Base-by-base conservation (phyloP, 2,329 filamentous ascomycete genomes). In the Ceratocystis variospora region DNA sequence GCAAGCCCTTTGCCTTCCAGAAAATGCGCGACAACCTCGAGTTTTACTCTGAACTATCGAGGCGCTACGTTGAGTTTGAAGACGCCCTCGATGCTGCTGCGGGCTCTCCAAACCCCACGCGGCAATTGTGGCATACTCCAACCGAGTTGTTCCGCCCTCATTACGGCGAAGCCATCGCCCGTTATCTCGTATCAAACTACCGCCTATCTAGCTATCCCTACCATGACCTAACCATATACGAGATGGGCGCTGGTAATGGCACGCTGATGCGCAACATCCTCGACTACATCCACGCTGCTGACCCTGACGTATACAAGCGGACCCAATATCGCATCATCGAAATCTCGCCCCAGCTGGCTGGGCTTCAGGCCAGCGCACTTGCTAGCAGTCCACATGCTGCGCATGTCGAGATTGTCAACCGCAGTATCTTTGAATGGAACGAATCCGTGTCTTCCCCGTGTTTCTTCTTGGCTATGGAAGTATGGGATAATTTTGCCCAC, bases 241-340 rank as follows among this genome's bases (percentile, higher is more conserved):
- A 99, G 75, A 96, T 99, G 88, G 94, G 94, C 64, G 94, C 94
- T 48, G 94, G 94, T 71, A 93, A 96, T 72, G 94, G 94, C 69
- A 99, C 95, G 0, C 83, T 99, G 73, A 99, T 99, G 94, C 82
- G 94, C 73, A 99, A 99, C 76, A 92, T 99, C 67, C 82, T 99
- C 69, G 93, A 99, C 79, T 96, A 95, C 76, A 96, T 99, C 74
- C 89, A 92, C 69, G 87, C 89, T 70, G 82, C 87, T 57, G 89
- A 97, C 72, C 90, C 92, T 0, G 88, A 92, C 70, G 93, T 99
- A 41, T 99, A 99, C 76, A 87, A 89, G 71, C 86, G 94, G 67
- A 99, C 94, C 4, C 88, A 90, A 73, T 99, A 88, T 81, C 90
- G 89, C 75, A 89, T 99, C 74, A 96, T 99, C 71, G 94, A 99